These are phyloP conservation scores for Colletotrichum sp. DNA, from an alignment of 2,329 filamentous ascomycete species.

Conservation along the genomic window DNA sequence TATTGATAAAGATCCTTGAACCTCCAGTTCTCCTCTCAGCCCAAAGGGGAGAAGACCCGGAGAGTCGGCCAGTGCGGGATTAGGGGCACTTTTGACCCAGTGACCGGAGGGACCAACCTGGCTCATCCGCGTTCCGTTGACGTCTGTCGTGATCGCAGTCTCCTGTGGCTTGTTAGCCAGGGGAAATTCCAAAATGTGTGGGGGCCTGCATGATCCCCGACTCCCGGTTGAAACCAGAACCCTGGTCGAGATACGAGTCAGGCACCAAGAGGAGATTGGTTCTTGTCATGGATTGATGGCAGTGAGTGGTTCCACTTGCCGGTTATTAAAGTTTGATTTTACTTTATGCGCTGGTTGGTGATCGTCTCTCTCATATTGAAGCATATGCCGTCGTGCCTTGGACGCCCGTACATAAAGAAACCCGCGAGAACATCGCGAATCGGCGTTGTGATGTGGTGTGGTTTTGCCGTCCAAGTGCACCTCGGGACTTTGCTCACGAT, in stretches of 20 bases:
- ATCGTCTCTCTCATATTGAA: conserved; percentile 8
- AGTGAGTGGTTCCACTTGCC: conserved; percentile 14
- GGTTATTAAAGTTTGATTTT: conserved; percentile 18
- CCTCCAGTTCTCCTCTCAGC: background rate
- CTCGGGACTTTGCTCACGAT: background rate
- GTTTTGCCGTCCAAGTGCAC: background rate
- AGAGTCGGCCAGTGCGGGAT: conserved; percentile 9
- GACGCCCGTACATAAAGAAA: background rate
- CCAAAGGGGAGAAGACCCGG: conserved; percentile 3
- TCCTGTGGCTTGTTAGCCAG: background rate
- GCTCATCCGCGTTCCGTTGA: background rate
- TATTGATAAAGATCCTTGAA: conserved; percentile 7
- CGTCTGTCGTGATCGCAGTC: conserved; percentile 14
- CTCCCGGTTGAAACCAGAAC: conserved; percentile 15
- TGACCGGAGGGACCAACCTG: conserved; percentile 10
- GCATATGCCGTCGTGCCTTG: background rate
- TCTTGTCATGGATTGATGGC: background rate
- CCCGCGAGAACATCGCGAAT: background rate
- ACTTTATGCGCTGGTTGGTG: conserved; percentile 16
- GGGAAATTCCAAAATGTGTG: conserved; percentile 1
- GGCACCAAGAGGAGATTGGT: conserved; percentile 9
- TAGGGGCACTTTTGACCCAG: conserved; percentile 12
- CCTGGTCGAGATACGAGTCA: conserved; percentile 16
- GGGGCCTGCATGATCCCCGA: conserved; percentile 1
- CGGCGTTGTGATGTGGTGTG: background rate